Base-by-base conservation (phyloP, 2,329 filamentous ascomycete species). In the Stylonectria norvegica region DNA sequence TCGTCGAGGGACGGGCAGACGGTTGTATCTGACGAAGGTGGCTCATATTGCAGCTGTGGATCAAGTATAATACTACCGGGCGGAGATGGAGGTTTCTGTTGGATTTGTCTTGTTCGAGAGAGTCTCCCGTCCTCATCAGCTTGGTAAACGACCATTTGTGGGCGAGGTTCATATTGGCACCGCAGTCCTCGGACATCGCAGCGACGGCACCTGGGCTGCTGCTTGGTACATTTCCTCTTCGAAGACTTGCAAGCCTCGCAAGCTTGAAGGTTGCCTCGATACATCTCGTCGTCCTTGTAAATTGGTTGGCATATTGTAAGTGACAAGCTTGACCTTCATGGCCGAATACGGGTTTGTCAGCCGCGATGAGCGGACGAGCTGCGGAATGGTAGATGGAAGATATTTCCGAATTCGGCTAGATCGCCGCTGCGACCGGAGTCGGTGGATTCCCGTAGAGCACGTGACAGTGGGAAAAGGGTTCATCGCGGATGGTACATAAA, bases 181-280 rank as follows among this genome's bases (percentile, higher is more conserved):
- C 28, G 7, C 23, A 52, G n/a, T 12, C 34, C 42, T 10, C 44
- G 49, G n/a, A 43, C 33, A 4, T 43, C 40, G 20, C 49, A 52
- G n/a, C 50, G 43, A 3, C 28, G 47, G 19, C 50, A 53, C 22
- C 27, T 32, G 5, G 52, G 52, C 6, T 45, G 36, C 18, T 49
- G 40, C n/a, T 40, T 52, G 2, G 38, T 47, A 17, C 50, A 55
- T 17, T 47, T 55, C 6, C 52, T 37, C 20, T 55, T 55, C 1
- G 52, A 38, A 2, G 15, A 42, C 5, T 44, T 45, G 28, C 51
- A 54, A 4, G 46, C 27, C 19, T 32, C 37, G 15, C 48, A 52
- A 2, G 44, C 42, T 9, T 44, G 48, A 19, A 48, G 27, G 2
- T 36, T 30, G 17, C 17, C 17, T 12, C 12, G 32, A 3, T 1